Evolutionary conservation across 257 asterid genomes (phyloP).

Genomic region (Gardenia jasminoides): DNA sequence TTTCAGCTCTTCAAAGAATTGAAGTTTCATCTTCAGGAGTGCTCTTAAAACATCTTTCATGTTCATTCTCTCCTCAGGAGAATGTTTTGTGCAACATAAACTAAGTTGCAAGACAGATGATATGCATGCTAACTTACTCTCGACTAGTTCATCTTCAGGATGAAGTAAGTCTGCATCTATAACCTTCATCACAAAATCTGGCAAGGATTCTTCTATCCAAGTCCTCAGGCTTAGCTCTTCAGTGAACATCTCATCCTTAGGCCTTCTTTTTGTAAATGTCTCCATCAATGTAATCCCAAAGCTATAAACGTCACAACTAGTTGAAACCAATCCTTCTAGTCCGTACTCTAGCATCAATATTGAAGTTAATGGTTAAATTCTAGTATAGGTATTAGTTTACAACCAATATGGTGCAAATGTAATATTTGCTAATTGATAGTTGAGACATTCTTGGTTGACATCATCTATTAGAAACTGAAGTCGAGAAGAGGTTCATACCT

Average conservation of each 20-base stretch:
- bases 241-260: conserved; percentile 10
- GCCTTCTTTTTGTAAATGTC: conserved; percentile 10
- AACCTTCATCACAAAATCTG: background rate
- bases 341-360: background rate
- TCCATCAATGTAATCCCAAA: conserved; percentile 21
- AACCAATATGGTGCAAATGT: no score
- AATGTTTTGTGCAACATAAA: conserved; percentile 13
- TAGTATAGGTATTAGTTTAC: no score
- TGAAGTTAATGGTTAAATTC: background rate
- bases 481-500: background rate
- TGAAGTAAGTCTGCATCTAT: conserved; percentile 10
- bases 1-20: background rate
- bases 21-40: conserved; percentile 17
- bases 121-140: background rate
- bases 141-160: background rate
- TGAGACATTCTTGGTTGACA: background rate
- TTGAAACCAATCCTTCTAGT: background rate
- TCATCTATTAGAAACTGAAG: background rate
- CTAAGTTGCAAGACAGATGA: conserved; percentile 15
- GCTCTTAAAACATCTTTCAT: conserved; percentile 14
- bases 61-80: background rate
- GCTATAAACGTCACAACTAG: conserved; percentile 14
- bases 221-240: background rate
- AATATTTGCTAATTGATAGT: no score
- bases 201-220: conserved; percentile 6